Conservation (phyloP, 169 alveolate species). For the Eimeria acervulina region DNA sequence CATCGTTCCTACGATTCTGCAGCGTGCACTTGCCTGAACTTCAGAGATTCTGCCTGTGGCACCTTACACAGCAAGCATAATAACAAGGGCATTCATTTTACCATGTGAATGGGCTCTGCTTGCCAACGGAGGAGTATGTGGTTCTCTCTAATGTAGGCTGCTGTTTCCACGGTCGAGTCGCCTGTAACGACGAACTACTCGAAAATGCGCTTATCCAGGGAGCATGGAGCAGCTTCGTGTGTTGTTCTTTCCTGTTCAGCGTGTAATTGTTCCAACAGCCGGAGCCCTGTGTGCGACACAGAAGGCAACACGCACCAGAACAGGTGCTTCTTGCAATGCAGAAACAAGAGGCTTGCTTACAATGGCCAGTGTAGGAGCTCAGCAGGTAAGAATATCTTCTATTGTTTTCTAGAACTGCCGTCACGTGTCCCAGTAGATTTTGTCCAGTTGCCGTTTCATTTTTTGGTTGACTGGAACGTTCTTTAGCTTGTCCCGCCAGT, state of each 20-base stretch:
- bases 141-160: not conserved
- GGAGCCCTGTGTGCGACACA: constrained; percentile 27
- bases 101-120: not conserved
- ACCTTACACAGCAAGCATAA: constrained; percentile 16
- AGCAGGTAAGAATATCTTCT: not conserved
- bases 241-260: not conserved
- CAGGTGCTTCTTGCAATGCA: constrained; percentile 23
- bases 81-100: not conserved
- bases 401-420: not conserved
- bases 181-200: not conserved
- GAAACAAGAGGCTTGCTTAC: constrained; percentile 3
- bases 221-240: not conserved
- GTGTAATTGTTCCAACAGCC: not conserved
- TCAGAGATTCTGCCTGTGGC: constrained; percentile 40
- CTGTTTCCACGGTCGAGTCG: too few species aligned
- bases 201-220: not conserved
- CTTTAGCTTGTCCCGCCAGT: not conserved
- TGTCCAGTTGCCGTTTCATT: not conserved
- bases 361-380: not conserved
- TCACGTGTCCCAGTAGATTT: not conserved
- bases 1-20: not conserved
- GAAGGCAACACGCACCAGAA: constrained; percentile 42
- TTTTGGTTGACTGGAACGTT: not conserved
- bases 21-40: constrained; percentile 28
- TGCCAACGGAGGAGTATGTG: not conserved